Conservation (phyloP, 2,329 filamentous ascomycete species). For the Daldinia sp. region DNA sequence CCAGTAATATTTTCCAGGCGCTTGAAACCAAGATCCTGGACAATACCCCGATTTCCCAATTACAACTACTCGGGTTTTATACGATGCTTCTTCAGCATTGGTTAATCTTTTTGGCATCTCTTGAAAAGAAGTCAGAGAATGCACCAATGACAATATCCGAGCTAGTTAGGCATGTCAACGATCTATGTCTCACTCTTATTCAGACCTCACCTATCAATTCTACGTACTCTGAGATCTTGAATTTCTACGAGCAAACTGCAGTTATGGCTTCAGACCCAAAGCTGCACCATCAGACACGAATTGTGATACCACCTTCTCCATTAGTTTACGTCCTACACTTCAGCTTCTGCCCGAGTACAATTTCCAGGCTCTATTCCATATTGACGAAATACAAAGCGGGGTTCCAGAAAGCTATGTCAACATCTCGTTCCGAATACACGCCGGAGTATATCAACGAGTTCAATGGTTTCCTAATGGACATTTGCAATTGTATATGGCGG, state of each 20-base stretch:
- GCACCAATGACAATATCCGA: conserved; percentile 51
- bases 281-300: conserved; percentile 64
- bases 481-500: conserved; percentile 85
- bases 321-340: conserved; percentile 78
- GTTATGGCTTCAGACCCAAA: conserved; percentile 61
- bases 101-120: conserved; percentile 56
- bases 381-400: conserved; percentile 77
- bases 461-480: conserved; percentile 86
- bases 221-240: conserved; percentile 66
- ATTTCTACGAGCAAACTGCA: conserved; percentile 73
- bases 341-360: conserved; percentile 65
- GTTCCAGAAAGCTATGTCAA: conserved; percentile 64
- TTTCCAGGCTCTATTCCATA: conserved; percentile 74
- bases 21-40: conserved; percentile 62
- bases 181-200: conserved; percentile 65
- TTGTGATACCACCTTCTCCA: conserved; percentile 72
- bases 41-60: conserved; percentile 60
- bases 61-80: conserved; percentile 72
- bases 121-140: conserved; percentile 47
- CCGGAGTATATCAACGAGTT: conserved; percentile 72
- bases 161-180: conserved; percentile 60
- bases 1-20: conserved; percentile 56
- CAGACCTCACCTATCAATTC: conserved; percentile 58
- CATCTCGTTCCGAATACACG: conserved; percentile 55
- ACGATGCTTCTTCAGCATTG: conserved; percentile 70